phyloP scores from a whole-genome alignment of 202 grass and related monocot species.

The Setaria viridis region DNA sequence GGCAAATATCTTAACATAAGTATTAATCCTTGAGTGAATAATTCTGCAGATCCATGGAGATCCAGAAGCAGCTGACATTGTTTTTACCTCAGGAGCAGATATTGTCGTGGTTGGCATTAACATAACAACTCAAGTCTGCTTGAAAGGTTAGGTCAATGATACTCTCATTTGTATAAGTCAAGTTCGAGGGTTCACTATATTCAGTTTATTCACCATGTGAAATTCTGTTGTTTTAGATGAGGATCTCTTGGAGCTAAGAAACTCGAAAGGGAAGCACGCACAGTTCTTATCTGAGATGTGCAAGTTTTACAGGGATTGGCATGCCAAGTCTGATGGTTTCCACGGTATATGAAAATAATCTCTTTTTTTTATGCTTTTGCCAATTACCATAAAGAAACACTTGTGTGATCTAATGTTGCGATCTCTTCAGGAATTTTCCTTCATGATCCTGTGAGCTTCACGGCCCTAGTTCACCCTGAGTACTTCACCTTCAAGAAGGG shows the following conservation, averaged over 20 bases:
- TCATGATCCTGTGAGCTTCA: slow-evolving; percentile 90
- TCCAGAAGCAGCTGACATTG: slow-evolving; percentile 94
- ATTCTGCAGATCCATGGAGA: slow-evolving; percentile 86
- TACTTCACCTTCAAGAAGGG: slow-evolving; percentile 87
- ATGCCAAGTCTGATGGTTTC: slow-evolving; percentile 77
- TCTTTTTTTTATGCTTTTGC: slow-evolving; percentile 19
- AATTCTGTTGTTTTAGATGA: slow-evolving; percentile 60
- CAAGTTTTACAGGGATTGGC: slow-evolving; percentile 88
- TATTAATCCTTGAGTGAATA: slow-evolving; percentile 32
- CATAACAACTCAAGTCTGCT: slow-evolving; percentile 84
- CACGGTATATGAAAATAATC: slow-evolving; percentile 57
- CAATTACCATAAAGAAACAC: background rate
- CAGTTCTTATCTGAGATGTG: slow-evolving; percentile 85
- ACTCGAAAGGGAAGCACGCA: slow-evolving; percentile 73
- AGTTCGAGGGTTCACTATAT: slow-evolving; percentile 7
- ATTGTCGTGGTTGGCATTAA: slow-evolving; percentile 88
- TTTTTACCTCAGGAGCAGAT: slow-evolving; percentile 94
- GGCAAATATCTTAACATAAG: background rate
- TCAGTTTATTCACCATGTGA: background rate
- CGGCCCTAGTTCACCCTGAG: slow-evolving; percentile 71
- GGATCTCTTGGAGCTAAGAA: slow-evolving; percentile 77
- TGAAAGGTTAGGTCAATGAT: slow-evolving; percentile 65
- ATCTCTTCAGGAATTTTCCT: slow-evolving; percentile 81
- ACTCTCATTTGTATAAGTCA: slow-evolving; percentile 5
- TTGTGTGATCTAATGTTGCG: background rate